Base-by-base conservation (phyloP, 2,329 filamentous ascomycete species). In the Orbilia ellipsospora region DNA sequence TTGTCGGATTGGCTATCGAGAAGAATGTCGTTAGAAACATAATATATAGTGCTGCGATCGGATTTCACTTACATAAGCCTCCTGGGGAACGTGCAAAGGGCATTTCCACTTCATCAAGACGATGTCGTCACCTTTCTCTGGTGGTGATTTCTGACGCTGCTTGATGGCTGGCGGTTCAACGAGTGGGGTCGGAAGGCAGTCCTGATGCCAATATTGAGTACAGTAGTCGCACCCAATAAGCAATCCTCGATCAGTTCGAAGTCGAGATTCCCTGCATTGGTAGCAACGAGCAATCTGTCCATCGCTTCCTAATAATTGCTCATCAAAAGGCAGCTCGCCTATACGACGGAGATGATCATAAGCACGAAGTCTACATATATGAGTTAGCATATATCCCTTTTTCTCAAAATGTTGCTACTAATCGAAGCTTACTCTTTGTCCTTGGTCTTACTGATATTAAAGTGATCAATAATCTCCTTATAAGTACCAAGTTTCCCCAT, bases 171-270 rank as follows among this genome's bases (percentile, higher is more conserved):
- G 62, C 48, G 70, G 70, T 28, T 74, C 70, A 48, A 67, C 62
- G 12, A 74, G 28, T 12, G 70, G 63, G 16, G 16, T 40, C 8
- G 62, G 70, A 16, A 96, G 85, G 82, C 94, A 98, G 82, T 98
- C 94, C 61, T 97, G 86, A 83, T 98, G 94, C 91, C 94, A 98
- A 80, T 90, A 87, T 31, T 92, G 86, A 12, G 88, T 85, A 83
- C 94, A 98, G 79, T 87, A 88, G 82, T 93, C 93, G 84, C 94
- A 98, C 54, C 91, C 89, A 78, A 97, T 90, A 79, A 98, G 93
- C 78, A 90, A 88, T 26, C 91, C 88, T 16, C 63, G 70, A 78
- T 86, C 86, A 77, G 84, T 83, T 60, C 87, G 84, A 55, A 74
- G 45, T 31, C 90, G 87, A 23, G 90, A 86, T 79, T 86, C 85